Evolutionary conservation across 1,284 basidiomycete species (phyloP).

Genomic region (Ganoderma boninense): DNA sequence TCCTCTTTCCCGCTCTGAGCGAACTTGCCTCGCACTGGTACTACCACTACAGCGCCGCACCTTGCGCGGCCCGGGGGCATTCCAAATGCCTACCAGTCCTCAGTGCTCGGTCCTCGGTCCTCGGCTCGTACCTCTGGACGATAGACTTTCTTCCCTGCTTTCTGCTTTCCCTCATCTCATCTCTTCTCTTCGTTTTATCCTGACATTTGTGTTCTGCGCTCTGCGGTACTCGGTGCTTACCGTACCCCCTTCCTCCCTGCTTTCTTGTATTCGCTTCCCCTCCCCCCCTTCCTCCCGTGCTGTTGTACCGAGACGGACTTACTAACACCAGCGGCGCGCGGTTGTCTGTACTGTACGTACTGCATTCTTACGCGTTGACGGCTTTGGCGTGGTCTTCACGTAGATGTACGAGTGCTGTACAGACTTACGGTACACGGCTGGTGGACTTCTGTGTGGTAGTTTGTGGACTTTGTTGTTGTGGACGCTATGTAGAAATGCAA

Average conservation of each 20-base stretch:
- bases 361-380: not conserved
- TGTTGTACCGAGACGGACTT: constrained; percentile 6
- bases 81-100: no score
- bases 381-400: not conserved
- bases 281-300: no score
- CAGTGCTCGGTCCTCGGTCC: no score
- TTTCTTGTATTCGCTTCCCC: not conserved
- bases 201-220: not conserved
- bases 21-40: constrained; percentile 1
- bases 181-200: not conserved
- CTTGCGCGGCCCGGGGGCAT: no score
- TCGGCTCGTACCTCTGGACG: not conserved
- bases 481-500: not conserved
- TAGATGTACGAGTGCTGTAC: not conserved
- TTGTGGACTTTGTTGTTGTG: no score
- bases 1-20: not conserved
- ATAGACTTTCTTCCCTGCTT: constrained; percentile 2
- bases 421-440: not conserved
- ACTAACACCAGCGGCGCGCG: not conserved
- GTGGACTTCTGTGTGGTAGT: no score
- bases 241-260: not conserved
- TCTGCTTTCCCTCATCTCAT: not conserved
- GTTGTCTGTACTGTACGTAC: not conserved
- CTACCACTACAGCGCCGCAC: no score
- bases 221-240: not conserved